Percentiles rank a stretch among this genome's conserved stretches.
These are phyloP conservation scores for Umbelopsis sp. DNA, from an alignment of 192 early-diverging fungal genomes.

Conservation along the genomic window DNA sequence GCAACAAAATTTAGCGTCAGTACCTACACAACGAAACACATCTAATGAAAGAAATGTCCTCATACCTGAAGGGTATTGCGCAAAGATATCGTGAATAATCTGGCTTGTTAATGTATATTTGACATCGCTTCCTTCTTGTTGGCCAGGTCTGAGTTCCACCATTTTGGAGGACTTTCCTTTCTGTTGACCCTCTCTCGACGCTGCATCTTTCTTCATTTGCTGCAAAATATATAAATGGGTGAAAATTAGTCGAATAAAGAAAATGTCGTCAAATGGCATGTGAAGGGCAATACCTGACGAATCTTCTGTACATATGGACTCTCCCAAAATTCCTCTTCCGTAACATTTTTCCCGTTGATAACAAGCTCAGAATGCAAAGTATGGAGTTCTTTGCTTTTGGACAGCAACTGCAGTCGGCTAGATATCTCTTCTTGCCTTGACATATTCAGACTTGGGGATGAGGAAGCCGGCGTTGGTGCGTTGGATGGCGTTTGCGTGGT, in stretches of 20 bases:
- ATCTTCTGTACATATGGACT: slow-evolving; percentile 60
- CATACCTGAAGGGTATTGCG: slow-evolving; percentile 80
- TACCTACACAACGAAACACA: background rate
- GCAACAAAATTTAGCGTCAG: background rate
- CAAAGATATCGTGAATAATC: slow-evolving; percentile 85
- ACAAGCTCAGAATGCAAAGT: slow-evolving; percentile 81
- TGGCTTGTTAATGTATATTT: slow-evolving; percentile 90
- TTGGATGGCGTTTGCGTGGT: background rate
- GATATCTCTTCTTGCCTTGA: slow-evolving; percentile 58
- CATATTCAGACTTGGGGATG: background rate
- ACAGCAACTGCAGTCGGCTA: slow-evolving; percentile 62
- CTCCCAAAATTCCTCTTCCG: slow-evolving; percentile 96
- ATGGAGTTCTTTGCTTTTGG: slow-evolving; percentile 66
- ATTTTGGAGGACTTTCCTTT: slow-evolving; percentile 79
- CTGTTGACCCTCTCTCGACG: slow-evolving; percentile 68
- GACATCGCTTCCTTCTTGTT: slow-evolving; percentile 75
- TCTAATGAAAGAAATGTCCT: background rate
- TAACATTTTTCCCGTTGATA: slow-evolving; percentile 60
- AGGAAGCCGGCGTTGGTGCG: background rate
- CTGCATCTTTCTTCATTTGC: slow-evolving; percentile 69
- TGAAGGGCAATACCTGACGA: slow-evolving; percentile 24
- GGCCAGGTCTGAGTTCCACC: slow-evolving; percentile 64
- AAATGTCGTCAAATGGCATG: background rate
- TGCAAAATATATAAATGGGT: background rate
- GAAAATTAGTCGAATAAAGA: background rate